Evolutionary conservation across 2,329 filamentous ascomycete species (phyloP).

Genomic region (Rhynchosporium secalis): DNA sequence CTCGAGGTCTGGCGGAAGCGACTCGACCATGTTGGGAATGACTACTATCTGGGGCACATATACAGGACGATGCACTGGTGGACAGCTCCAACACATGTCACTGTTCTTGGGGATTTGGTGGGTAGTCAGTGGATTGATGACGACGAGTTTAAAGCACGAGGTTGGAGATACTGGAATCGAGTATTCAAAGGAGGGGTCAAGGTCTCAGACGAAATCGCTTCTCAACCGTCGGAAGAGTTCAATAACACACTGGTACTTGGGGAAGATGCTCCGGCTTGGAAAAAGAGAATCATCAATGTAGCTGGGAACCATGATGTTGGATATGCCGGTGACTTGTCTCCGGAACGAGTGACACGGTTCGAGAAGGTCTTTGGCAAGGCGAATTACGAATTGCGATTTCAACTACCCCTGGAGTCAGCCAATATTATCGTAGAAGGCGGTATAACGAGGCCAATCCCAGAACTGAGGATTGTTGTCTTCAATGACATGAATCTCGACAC

Average conservation of each 20-base stretch:
- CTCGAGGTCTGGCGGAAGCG: constrained; percentile 72
- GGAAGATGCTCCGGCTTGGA: constrained; percentile 60
- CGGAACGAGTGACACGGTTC: constrained; percentile 75
- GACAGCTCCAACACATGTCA: constrained; percentile 80
- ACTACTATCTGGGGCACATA: constrained; percentile 91
- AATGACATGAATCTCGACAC: constrained; percentile 95
- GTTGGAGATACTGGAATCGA: constrained; percentile 74
- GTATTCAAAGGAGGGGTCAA: constrained; percentile 71
- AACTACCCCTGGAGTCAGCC: constrained; percentile 50
- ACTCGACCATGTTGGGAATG: constrained; percentile 88
- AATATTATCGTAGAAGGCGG: constrained; percentile 40
- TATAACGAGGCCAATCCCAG: constrained; percentile 54
- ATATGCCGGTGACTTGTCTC: constrained; percentile 87
- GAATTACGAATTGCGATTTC: constrained; percentile 85
- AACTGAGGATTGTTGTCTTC: constrained; percentile 79
- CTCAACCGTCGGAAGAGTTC: constrained; percentile 47
- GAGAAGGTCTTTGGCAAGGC: constrained; percentile 81
- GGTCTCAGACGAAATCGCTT: constrained; percentile 58
- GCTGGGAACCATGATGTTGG: constrained; percentile 96
- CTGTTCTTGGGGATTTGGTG: constrained; percentile 85
- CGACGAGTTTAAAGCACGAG: constrained; percentile 75
- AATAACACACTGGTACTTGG: constrained; percentile 36
- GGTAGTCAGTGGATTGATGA: constrained; percentile 95
- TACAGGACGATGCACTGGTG: constrained; percentile 84
- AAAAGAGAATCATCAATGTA: constrained; percentile 79